These are phyloP conservation scores for Blepharisma japonicum DNA, from an alignment of 73 alveolate species.

Conservation along the genomic window DNA sequence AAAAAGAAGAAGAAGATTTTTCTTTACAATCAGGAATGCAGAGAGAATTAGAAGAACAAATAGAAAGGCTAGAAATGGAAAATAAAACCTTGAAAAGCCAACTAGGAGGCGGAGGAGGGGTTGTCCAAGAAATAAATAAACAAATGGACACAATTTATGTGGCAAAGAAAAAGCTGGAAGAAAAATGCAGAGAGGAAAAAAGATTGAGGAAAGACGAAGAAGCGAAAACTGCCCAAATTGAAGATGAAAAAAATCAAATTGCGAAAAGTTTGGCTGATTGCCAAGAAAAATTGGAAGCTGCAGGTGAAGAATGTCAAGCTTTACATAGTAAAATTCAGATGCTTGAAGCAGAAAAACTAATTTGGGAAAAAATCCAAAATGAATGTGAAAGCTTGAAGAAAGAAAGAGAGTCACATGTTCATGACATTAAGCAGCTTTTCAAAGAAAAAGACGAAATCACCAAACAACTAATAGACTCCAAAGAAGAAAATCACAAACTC, in stretches of 20 bases:
- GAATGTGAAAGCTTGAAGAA: slow-evolving; percentile 18
- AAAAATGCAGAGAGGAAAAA: slow-evolving; percentile 15
- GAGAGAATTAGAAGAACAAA: slow-evolving; percentile 20
- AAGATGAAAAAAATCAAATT: background rate
- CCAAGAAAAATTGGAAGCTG: background rate
- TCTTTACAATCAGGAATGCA: background rate
- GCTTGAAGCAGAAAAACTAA: background rate
- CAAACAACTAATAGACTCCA: background rate
- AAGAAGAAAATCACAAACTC: slow-evolving; percentile 3
- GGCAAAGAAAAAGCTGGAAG: background rate
- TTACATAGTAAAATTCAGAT: background rate
- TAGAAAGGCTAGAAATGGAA: slow-evolving; percentile 11
- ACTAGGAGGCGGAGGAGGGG: background rate
- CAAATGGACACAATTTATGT: slow-evolving; percentile 1
- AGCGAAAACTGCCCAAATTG: background rate
- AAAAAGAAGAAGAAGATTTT: slow-evolving; percentile 21
- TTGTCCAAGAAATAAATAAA: background rate
- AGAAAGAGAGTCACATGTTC: background rate
- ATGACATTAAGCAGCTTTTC: background rate
- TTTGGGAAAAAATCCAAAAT: background rate
- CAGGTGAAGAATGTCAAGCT: background rate
- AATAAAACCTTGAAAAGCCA: slow-evolving; percentile 4
- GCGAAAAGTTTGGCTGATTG: background rate
- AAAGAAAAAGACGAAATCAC: slow-evolving; percentile 22
- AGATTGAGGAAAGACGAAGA: background rate